Conservation (phyloP, 2,329 filamentous ascomycete species). For the Aspergillus uvarum region DNA sequence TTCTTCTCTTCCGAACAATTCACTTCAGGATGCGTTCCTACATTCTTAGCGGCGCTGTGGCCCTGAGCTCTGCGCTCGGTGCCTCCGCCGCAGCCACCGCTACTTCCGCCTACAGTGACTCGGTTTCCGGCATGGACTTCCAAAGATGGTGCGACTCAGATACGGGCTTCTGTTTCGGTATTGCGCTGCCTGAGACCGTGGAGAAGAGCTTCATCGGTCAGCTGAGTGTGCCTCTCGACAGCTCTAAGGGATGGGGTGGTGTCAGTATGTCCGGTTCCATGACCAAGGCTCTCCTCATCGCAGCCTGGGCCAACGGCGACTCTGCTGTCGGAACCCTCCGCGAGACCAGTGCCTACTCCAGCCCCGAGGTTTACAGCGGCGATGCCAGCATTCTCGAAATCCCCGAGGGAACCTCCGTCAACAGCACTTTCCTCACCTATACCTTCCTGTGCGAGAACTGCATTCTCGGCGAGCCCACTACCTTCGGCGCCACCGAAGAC, state of each 20-base stretch:
- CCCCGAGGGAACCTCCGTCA: constrained; percentile 16
- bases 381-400: constrained; percentile 16
- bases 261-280: constrained; percentile 18
- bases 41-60: constrained; percentile 11
- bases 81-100: constrained; percentile 13
- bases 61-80: constrained; percentile 16
- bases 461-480: constrained; percentile 16
- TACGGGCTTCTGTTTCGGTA: constrained; percentile 19
- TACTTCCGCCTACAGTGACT: constrained; percentile 19
- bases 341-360: constrained; percentile 13
- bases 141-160: constrained; percentile 19
- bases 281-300: constrained; percentile 17
- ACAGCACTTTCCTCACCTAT: constrained; percentile 21
- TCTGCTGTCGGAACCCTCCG: constrained; percentile 14
- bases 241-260: constrained; percentile 21
- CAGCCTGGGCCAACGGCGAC: constrained; percentile 19
- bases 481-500: constrained; percentile 13
- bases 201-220: constrained; percentile 19
- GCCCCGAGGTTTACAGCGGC: constrained; percentile 14
- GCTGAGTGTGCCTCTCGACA: constrained; percentile 15
- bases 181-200: constrained; percentile 19
- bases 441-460: constrained; percentile 21
- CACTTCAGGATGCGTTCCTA: constrained; percentile 15
- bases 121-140: constrained; percentile 18
- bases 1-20: constrained; percentile 6